Conservation (phyloP, 2,329 filamentous ascomycete genomes). For the Aspergillus nomiae region DNA sequence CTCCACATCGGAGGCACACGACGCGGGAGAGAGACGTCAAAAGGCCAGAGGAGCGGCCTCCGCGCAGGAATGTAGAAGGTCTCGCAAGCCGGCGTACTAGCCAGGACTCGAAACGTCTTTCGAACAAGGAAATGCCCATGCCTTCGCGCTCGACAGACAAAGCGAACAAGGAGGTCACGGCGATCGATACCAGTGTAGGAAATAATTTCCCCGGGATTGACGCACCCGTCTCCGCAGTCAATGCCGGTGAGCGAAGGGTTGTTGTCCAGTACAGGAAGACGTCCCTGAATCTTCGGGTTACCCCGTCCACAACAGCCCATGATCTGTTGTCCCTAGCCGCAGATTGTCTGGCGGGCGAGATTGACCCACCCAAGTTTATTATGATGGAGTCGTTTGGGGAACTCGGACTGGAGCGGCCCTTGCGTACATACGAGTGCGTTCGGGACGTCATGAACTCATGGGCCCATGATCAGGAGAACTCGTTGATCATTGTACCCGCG, state of each 20-base stretch:
- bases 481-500: slow-evolving; percentile 66
- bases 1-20: slow-evolving; percentile 12
- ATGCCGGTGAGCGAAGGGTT: slow-evolving; percentile 75
- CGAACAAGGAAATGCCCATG: slow-evolving; percentile 34
- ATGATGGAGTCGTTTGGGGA: slow-evolving; percentile 74
- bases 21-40: slow-evolving; percentile 15
- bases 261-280: slow-evolving; percentile 71
- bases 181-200: slow-evolving; percentile 18
- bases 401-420: slow-evolving; percentile 76
- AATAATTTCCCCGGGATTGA: slow-evolving; percentile 60
- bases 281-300: slow-evolving; percentile 71
- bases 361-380: slow-evolving; percentile 68
- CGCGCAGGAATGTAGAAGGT: background rate
- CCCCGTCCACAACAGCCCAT: slow-evolving; percentile 69
- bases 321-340: slow-evolving; percentile 73
- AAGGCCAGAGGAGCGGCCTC: slow-evolving; percentile 6
- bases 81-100: slow-evolving; percentile 11
- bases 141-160: slow-evolving; percentile 21
- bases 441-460: slow-evolving; percentile 91
- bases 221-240: slow-evolving; percentile 78
- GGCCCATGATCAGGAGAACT: slow-evolving; percentile 79
- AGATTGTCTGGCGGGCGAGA: slow-evolving; percentile 62
- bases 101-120: slow-evolving; percentile 28
- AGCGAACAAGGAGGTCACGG: background rate
- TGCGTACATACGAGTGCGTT: slow-evolving; percentile 83